Percentiles rank a stretch among this genome's conserved stretches.
Conservation (phyloP, 139 green algal species). For the Chlorella sp. region DNA sequence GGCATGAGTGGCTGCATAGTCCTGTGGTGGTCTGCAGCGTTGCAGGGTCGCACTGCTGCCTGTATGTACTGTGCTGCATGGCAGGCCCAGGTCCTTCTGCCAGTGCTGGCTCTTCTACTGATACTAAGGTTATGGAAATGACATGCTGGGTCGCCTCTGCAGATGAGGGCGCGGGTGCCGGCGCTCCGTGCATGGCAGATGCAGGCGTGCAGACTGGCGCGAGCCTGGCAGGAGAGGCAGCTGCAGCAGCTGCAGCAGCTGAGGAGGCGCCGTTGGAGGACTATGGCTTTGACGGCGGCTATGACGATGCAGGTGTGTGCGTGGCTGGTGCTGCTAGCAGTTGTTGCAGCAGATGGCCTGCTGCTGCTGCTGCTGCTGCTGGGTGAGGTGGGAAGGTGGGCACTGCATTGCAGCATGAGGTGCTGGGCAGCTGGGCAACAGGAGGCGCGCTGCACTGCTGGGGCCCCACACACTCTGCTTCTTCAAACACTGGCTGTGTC, state of each 20-base stretch:
- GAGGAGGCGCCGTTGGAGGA: not conserved
- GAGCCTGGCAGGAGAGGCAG: slow-evolving; percentile 16
- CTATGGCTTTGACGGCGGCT: not conserved
- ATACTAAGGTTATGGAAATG: too few relatives aligned
- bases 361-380: too few relatives aligned
- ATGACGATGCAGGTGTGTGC: slow-evolving; percentile 4
- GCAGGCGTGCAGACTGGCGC: slow-evolving; percentile 24
- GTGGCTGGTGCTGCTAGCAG: not conserved
- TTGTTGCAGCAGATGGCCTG: not conserved
- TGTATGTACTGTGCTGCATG: not conserved
- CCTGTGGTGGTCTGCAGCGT: not conserved
- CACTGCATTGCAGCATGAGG: too few relatives aligned
- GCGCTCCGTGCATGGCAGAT: slow-evolving; percentile 1
- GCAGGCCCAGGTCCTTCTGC: too few relatives aligned
- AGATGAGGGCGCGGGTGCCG: not conserved
- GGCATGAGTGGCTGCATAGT: not conserved
- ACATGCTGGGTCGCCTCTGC: too few relatives aligned
- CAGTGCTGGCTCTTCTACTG: too few relatives aligned
- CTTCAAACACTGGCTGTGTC: too few relatives aligned
- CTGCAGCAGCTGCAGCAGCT: not conserved
- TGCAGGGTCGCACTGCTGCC: not conserved
- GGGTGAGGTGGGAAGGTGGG: too few relatives aligned
- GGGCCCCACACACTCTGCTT: too few relatives aligned
- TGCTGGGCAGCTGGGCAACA: too few relatives aligned
- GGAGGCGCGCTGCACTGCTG: too few relatives aligned